Base-by-base conservation (phyloP, 75 land plant species). In the Cunninghamia lanceolata region DNA sequence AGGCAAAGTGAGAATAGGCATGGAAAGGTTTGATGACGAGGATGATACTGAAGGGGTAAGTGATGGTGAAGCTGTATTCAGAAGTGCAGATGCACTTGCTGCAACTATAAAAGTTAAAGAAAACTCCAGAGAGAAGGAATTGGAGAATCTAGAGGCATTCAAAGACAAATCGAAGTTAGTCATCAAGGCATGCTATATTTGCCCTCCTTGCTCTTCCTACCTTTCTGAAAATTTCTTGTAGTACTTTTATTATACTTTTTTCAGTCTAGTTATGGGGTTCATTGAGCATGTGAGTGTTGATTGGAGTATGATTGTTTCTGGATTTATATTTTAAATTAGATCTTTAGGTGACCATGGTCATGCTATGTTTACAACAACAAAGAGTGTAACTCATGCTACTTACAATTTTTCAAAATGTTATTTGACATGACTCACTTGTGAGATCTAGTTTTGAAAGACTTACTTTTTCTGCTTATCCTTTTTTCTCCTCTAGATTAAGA, bases 1-100 rank as follows among this genome's bases (percentile, higher is more conserved):
- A 52, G 40, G 63, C 66, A 83, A 36, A 35, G 66, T 42, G 25
- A 83, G 63, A 83, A 53, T 83, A 53, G 84, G 54, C 63, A 54
- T 83, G 84, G 66, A 83, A 4, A 83, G 14, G 63, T 83, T 50
- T 35, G 30, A 83, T 53, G 83, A 82, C 4, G 25, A 30, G 32
- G 52, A 46, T 82, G 53, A 82, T 82, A 10, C 36, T 53, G 59
- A 83, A 83, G 17, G 39, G 39, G n/a, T 45, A 16, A 52, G 15
- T 83, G 8, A 50, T 83, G 30, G 5, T 52, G 59, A 83, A 53
- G 66, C 63, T 34, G 63, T 7, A 11, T 52, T 54, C 1, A 34
- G 36, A 83, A 54, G 54, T 54, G 17, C 47, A 52, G 84, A 83
- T 83, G 10, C 14, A 34, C 66, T 80, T 45, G n/a, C 38, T 9